Evolutionary conservation across 495 filamentous ascomycete genomes (phyloP).

Genomic region (Xylaria nigripes): DNA sequence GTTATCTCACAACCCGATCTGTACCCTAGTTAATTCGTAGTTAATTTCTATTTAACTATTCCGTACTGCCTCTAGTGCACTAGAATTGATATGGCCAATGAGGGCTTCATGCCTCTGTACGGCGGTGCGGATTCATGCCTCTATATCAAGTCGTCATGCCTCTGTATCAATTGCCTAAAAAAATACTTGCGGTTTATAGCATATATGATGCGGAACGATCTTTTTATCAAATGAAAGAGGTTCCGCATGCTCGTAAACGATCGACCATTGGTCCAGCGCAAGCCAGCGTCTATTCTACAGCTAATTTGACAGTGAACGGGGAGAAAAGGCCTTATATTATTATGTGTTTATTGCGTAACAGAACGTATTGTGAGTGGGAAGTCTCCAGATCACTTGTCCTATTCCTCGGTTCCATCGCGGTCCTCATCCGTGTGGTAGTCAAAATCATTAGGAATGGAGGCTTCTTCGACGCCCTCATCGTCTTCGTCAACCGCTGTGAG

Average conservation of each 20-base stretch:
- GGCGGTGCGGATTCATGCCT: too few relatives aligned
- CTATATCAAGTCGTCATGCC: too few relatives aligned
- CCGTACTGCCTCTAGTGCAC: too few relatives aligned
- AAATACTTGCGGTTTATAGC: too few relatives aligned
- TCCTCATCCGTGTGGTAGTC: conserved; percentile 65
- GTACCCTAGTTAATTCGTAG: too few relatives aligned
- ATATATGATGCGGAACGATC: too few relatives aligned
- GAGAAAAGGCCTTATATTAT: neutral
- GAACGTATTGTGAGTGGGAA: neutral
- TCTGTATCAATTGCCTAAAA: too few relatives aligned
- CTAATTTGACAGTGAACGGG: neutral
- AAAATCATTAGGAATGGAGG: conserved; percentile 70
- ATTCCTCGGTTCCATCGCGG: conserved; percentile 50
- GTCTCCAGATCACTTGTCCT: conserved; percentile 10
- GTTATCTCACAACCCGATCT: too few relatives aligned
- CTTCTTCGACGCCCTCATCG: conserved; percentile 74
- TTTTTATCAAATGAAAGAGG: neutral
- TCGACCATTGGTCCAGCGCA: neutral
- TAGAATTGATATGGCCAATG: too few relatives aligned
- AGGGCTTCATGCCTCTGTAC: too few relatives aligned
- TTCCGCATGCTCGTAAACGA: neutral
- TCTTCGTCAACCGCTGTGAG: conserved; percentile 82
- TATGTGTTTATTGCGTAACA: neutral
- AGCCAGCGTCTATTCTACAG: conserved; percentile 5
- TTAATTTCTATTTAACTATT: too few relatives aligned